Evolutionary conservation across 225 moss, liverwort and hornwort genomes (phyloP), one percentile per base, ranked within the genome.

Genomic region (Pseudisothecium myosuroides): DNA sequence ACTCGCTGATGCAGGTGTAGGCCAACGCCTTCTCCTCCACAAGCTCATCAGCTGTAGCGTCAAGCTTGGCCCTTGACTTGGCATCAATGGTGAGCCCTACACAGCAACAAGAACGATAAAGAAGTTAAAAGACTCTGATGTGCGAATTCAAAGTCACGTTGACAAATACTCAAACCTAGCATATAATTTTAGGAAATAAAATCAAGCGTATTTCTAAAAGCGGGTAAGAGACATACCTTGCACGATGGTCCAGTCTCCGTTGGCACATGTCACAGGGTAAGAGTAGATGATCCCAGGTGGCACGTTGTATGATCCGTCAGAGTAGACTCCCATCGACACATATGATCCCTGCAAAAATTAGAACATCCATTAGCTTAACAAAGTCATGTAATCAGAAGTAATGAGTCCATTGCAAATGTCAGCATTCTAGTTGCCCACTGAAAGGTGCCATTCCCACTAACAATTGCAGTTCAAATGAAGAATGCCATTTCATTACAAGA

Each of bases 291-390:
- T 93, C 82, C 96, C 96, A 34, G 95, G 76, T 81, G 98, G 97
- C 67, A 95, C 95, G 7, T 95, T 89, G 89, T 98, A 98, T 64
- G 98, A 98, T 78, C 98, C 98, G 69, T 98, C 98, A 29, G 98
- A 98, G 93, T 97, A 98, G 58, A 98, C 97, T 85, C 98, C 98
- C 98, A 98, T 98, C 28, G 98, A 98, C 66, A 97, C 98, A 83
- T 28, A 95, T 5, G 98, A 86, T 64, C 98, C 98, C 98, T 98
- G 94, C 31, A 73, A 50, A 81, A 31, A 85, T 58, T 4, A 83
- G 24, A 83, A 43, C 66, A 59, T 23, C 59, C 91, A 45, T 91
- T 29, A 79, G 67, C 54, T 59, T 32, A 80, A 61, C 49, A 59
- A 7, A 59, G 59, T n/a, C 18, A 10, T 60, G 39, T 43, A 55